Percentiles rank a stretch among this genome's conserved stretches.
Conservation (phyloP, 805 yeast species). For the Candida ulmi region DNA sequence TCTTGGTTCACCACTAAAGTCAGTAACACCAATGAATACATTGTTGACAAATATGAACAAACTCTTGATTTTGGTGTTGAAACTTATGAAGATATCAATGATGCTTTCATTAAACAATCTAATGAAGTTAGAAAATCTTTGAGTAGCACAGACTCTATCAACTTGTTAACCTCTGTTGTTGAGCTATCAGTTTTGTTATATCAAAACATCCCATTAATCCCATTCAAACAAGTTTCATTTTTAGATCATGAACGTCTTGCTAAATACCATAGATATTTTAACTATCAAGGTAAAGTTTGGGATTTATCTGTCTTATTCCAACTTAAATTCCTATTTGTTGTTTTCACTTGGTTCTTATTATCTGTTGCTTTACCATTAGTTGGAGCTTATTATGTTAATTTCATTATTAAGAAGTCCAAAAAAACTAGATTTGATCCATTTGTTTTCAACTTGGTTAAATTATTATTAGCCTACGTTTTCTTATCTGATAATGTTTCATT, state of each 20-base stretch:
- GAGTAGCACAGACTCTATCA: conserved; percentile 25
- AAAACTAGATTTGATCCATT: conserved; percentile 49
- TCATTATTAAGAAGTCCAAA: conserved; percentile 19
- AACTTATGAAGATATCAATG: conserved; percentile 5
- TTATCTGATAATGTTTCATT: conserved; percentile 21
- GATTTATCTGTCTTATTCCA: conserved; percentile 16
- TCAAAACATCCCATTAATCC: conserved; percentile 14
- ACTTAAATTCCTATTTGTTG: conserved; percentile 14
- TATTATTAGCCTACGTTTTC: conserved; percentile 35
- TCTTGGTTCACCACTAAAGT: conserved; percentile 7
- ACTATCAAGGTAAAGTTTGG: conserved; percentile 10
- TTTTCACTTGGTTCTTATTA: conserved; percentile 21
- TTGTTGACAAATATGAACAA: conserved; percentile 17
- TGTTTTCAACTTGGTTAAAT: conserved; percentile 42
- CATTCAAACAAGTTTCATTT: conserved; percentile 13
- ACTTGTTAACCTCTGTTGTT: conserved; percentile 8
- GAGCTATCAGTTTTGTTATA: conserved; percentile 16
- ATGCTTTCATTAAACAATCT: conserved; percentile 7
- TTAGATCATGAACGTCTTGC: conserved; percentile 16
- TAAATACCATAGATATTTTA: conserved; percentile 13
- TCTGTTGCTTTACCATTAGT: conserved; percentile 19
- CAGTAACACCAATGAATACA: conserved; percentile 17
- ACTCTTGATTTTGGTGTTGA: conserved; percentile 17
- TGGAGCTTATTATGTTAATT: conserved; percentile 26
- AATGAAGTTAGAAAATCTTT: conserved; percentile 16